Evolutionary conservation across 2,329 filamentous ascomycete species (phyloP).

Genomic region (Fusarium floridanum): DNA sequence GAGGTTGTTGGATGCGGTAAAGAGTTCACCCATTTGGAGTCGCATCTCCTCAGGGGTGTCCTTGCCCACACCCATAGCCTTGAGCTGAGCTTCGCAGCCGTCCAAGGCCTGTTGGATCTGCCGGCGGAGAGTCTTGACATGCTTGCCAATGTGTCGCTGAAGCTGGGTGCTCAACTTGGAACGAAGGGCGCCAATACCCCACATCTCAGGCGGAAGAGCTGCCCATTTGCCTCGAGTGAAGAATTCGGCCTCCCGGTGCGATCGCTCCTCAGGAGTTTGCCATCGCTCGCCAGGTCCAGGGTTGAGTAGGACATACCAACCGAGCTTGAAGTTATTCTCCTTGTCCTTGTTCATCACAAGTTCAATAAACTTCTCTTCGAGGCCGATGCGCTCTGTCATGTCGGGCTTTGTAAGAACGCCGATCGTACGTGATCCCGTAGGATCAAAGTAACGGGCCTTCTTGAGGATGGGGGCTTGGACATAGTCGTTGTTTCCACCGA

Average conservation of each 20-base stretch:
- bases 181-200: conserved; percentile 60
- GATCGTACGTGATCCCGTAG: conserved; percentile 62
- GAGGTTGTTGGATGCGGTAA: conserved; percentile 65
- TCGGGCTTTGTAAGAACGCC: conserved; percentile 67
- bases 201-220: conserved; percentile 60
- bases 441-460: conserved; percentile 65
- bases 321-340: conserved; percentile 64
- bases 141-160: conserved; percentile 65
- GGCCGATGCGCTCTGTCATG: conserved; percentile 64
- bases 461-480: conserved; percentile 65
- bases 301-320: conserved; percentile 66
- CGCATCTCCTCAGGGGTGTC: conserved; percentile 67
- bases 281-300: conserved; percentile 62
- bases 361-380: conserved; percentile 68
- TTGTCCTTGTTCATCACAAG: conserved; percentile 64
- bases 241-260: conserved; percentile 60
- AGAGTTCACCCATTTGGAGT: conserved; percentile 66
- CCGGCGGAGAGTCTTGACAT: conserved; percentile 63
- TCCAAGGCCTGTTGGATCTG: conserved; percentile 65
- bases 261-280: conserved; percentile 58
- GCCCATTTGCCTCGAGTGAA: conserved; percentile 64
- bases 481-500: conserved; percentile 68
- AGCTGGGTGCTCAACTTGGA: conserved; percentile 64
- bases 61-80: conserved; percentile 63
- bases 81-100: conserved; percentile 63